Evolutionary conservation across 495 filamentous ascomycete genomes (phyloP).

Genomic region (Xylaria bambusicola): DNA sequence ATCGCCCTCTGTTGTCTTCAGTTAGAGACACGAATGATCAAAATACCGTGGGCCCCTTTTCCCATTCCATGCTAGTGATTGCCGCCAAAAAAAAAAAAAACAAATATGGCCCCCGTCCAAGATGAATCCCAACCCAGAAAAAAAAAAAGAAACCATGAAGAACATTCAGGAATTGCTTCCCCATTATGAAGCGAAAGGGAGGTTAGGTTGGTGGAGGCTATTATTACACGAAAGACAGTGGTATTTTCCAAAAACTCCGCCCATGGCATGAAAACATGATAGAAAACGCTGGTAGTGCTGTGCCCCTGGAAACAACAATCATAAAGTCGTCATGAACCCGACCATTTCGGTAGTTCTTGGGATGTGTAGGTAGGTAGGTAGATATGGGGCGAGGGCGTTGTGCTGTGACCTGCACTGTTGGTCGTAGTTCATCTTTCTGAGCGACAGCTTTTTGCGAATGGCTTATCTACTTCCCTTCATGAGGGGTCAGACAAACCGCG

Average conservation of each 20-base stretch:
- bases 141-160: background rate
- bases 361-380: background rate
- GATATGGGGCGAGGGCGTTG: background rate
- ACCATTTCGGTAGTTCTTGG: slow-evolving; percentile 8
- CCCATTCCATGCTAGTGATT: no score
- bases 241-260: slow-evolving; percentile 19
- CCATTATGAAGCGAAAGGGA: slow-evolving; percentile 6
- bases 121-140: background rate
- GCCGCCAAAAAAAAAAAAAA: no score
- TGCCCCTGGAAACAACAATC: slow-evolving; percentile 18
- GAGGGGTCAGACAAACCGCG: no score
- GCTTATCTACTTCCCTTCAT: background rate
- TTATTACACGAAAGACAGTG: slow-evolving; percentile 16
- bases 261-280: background rate
- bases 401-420: slow-evolving; percentile 16
- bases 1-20: slow-evolving; percentile 2
- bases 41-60: slow-evolving; percentile 5
- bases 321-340: slow-evolving; percentile 18
- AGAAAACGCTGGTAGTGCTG: slow-evolving; percentile 5
- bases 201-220: slow-evolving; percentile 17
- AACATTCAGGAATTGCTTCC: background rate
- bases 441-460: slow-evolving; percentile 7
- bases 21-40: slow-evolving; percentile 11
- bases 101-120: background rate
- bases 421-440: slow-evolving; percentile 1